Conservation (phyloP, 176 grass and related monocot species). For the Canna indica region DNA sequence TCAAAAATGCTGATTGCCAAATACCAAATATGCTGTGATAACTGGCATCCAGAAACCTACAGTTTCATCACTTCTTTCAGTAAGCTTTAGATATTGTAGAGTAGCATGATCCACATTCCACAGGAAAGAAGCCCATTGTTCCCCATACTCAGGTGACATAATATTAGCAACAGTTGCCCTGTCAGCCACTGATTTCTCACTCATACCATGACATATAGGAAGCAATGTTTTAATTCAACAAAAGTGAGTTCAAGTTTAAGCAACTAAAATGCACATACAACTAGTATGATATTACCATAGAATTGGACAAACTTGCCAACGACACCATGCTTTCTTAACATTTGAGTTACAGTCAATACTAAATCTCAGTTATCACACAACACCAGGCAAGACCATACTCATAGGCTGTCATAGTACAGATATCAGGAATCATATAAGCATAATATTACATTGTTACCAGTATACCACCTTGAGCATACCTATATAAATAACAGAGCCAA, state of each 20-base stretch:
- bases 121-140: constrained; percentile 33
- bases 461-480: too few species aligned
- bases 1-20: too few species aligned
- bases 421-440: too few species aligned
- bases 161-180: constrained; percentile 40
- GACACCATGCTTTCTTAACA: background rate
- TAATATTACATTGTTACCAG: too few species aligned
- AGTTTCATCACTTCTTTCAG: constrained; percentile 14
- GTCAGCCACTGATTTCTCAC: constrained; percentile 15
- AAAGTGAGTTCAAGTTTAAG: background rate
- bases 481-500: too few species aligned
- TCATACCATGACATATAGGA: background rate
- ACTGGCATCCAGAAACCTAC: background rate
- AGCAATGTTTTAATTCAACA: background rate
- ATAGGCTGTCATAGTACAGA: constrained; percentile 41
- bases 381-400: constrained; percentile 93
- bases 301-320: background rate
- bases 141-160: constrained; percentile 35
- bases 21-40: too few species aligned
- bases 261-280: background rate
- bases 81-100: constrained; percentile 3
- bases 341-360: background rate
- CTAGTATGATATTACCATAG: background rate
- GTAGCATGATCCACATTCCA: constrained; percentile 24
- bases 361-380: constrained; percentile 50